A percentile compares a stretch with the other conserved stretches of the same genome.
These are phyloP conservation scores for Tricholoma matsutake DNA, from an alignment of 768 basidiomycete genomes.

Conservation along the genomic window DNA sequence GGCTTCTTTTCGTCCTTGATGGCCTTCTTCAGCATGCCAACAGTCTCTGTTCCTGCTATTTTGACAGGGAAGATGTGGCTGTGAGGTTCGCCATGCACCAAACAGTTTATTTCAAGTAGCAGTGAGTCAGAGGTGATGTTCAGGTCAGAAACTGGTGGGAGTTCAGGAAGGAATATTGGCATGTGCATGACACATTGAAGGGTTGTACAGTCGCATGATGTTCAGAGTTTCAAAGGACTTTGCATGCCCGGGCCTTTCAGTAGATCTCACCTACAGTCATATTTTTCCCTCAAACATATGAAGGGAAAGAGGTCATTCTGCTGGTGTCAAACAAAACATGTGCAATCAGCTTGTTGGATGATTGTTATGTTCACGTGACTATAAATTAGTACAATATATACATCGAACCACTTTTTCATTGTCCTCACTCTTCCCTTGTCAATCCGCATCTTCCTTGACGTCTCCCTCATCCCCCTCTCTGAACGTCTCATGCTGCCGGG, in stretches of 20 bases:
- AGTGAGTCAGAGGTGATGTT: not conserved
- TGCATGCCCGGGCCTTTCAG: no score
- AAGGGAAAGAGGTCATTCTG: no score
- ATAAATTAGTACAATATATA: no score
- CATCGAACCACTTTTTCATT: not conserved
- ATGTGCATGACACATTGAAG: no score
- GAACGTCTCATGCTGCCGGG: not conserved
- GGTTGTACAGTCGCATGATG: no score
- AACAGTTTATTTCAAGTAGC: constrained; percentile 1
- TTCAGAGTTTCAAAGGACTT: no score
- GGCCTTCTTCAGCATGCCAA: not conserved
- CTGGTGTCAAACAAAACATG: no score
- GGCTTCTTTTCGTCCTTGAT: not conserved
- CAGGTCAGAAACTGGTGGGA: not conserved
- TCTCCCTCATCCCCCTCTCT: not conserved
- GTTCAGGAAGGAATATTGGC: not conserved
- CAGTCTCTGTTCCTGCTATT: not conserved
- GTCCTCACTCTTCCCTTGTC: not conserved
- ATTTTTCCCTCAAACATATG: no score
- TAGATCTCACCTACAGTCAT: no score
- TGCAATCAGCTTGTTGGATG: no score
- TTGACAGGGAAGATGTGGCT: not conserved
- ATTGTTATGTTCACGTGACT: not conserved
- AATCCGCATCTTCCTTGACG: not conserved
- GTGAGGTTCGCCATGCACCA: not conserved